These are phyloP conservation scores for Quercus lobata DNA, from an alignment of 331 rosid species.

Conservation along the genomic window DNA sequence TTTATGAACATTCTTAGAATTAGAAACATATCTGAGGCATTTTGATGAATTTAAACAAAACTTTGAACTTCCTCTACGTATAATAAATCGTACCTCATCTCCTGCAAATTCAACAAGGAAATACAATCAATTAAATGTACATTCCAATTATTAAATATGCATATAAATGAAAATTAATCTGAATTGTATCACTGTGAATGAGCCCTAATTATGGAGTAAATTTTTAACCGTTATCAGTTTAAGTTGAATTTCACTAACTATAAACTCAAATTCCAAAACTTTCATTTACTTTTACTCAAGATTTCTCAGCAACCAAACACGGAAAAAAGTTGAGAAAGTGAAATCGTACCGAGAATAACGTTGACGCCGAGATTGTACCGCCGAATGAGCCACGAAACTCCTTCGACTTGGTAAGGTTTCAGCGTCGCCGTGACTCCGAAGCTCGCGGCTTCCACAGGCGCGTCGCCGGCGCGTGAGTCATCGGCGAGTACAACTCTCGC, in stretches of 20 bases:
- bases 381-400: conserved; percentile 80
- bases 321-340: not conserved
- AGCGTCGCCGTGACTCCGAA: conserved; percentile 71
- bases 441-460: conserved; percentile 26
- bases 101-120: conserved; percentile 60
- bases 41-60: not conserved
- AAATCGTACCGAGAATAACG: conserved; percentile 66
- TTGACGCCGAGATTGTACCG: conserved; percentile 83
- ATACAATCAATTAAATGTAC: conserved; percentile 14
- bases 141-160: not conserved
- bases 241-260: no score
- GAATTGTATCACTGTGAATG: not conserved
- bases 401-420: conserved; percentile 83
- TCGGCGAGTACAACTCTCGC: conserved; percentile 40
- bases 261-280: not conserved
- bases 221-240: no score
- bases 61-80: not conserved
- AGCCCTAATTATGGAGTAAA: no score
- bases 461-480: conserved; percentile 32
- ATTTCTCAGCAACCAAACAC: conserved; percentile 12
- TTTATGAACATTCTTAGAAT: no score
- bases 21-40: not conserved
- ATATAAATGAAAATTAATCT: not conserved
- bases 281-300: not conserved
- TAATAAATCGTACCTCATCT: conserved; percentile 74